phyloP scores from a whole-genome alignment of 1,139 yeast genomes.

The Debaryomyces subglobosus region DNA sequence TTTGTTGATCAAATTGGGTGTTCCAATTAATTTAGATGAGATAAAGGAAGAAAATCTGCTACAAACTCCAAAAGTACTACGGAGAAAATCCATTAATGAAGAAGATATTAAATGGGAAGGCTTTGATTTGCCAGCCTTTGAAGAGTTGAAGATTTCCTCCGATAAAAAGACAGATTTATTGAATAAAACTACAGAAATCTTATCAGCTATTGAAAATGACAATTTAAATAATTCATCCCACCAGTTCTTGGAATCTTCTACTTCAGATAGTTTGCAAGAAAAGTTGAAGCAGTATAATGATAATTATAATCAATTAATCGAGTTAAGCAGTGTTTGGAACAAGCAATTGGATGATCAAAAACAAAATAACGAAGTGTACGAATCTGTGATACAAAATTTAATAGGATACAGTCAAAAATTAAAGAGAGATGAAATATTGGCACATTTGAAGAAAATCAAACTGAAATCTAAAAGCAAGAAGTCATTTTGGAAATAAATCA shows the following conservation, averaged over 20 bases:
- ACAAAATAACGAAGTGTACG: constrained; percentile 64
- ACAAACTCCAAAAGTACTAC: constrained; percentile 9
- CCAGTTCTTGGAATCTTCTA: constrained; percentile 26
- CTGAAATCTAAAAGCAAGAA: constrained; percentile 22
- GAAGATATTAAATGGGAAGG: constrained; percentile 38
- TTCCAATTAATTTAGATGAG: constrained; percentile 63
- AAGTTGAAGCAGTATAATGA: constrained; percentile 33
- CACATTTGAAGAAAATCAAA: constrained; percentile 34
- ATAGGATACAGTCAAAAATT: constrained; percentile 70
- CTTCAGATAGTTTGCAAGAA: constrained; percentile 23
- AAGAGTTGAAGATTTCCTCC: constrained; percentile 22
- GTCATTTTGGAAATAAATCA: constrained; percentile 6
- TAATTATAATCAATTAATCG: constrained; percentile 34
- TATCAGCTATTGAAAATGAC: constrained; percentile 40
- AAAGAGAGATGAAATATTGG: constrained; percentile 52
- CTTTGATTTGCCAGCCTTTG: constrained; percentile 31
- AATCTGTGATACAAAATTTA: constrained; percentile 69
- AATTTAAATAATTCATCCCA: constrained; percentile 37
- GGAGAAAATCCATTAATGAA: constrained; percentile 30
- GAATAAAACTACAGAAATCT: constrained; percentile 25
- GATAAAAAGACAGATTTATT: constrained; percentile 25
- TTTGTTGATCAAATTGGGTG: constrained; percentile 57
- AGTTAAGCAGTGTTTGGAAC: constrained; percentile 53
- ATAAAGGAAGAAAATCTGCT: constrained; percentile 8
- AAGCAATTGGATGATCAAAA: constrained; percentile 43